Base-by-base conservation (phyloP, 345 rosid species). In the Rhizophora mangle region DNA sequence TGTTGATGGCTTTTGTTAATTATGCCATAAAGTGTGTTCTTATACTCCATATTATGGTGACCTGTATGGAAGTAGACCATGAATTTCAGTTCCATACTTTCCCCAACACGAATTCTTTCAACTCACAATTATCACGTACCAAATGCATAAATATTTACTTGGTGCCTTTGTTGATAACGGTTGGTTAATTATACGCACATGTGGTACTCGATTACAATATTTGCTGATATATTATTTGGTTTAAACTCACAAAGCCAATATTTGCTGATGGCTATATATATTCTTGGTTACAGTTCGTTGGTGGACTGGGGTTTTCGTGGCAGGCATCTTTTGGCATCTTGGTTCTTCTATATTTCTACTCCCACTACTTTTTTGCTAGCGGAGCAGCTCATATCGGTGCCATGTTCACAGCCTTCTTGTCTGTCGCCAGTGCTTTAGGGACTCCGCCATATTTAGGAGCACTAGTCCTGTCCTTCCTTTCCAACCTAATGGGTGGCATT, bases 331-430 rank as follows among this genome's bases (percentile, higher is more conserved):
- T 89, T 27, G 96, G 98, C 76, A 92, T 96, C 77, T 82, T 96
- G 74, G 92, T 92, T 83, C 90, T 92, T 75, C 93, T 96, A 71
- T 96, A 96, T 72, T 96, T 96, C 95, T 96, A 96, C 90, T 85
- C 99, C 34, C 99, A 92, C 83, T 96, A 96, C 91, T 92, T 96
- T 87, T 96, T 96, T 63, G 97, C 98, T 15, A 92, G 99, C 75
- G 98, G 98, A 77, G 99, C 98, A 0, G 99, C 99, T 65, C 99
- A 92, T 65, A 96, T 96, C 0, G 99, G 99, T 51, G 98, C 99
- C 64, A 96, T 96, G 99, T 96, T 92, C 72, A 96, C 98, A 3
- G 98, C 99, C 61, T 96, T 96, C 81, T 76, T 96, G 77, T 96
- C 99, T 0, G 98, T 96, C 58, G 95, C 99, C 56, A 90, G 90